A percentile compares a stretch with the other conserved stretches of the same genome.
phyloP scores from a whole-genome alignment of 2,329 filamentous ascomycete species.

The Beauveria australis region DNA sequence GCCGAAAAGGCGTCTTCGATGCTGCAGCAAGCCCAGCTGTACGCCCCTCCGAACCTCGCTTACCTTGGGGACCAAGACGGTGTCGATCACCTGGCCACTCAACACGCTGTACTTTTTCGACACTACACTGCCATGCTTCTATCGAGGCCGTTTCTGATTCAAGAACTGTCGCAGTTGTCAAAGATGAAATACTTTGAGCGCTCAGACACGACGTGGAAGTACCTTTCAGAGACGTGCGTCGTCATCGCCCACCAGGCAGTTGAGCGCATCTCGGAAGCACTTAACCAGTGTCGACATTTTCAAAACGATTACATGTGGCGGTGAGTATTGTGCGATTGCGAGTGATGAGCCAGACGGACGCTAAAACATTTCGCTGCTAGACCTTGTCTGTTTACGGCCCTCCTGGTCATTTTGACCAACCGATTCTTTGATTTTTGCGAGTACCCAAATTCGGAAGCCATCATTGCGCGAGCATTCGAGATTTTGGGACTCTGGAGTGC shows the following conservation, averaged over 20 bases:
- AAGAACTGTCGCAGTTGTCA: background rate
- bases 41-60: background rate
- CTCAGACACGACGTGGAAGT: background rate
- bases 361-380: slow-evolving; percentile 24
- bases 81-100: background rate
- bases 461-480: slow-evolving; percentile 25
- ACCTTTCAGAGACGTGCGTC: background rate
- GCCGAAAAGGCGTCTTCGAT: background rate
- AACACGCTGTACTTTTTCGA: background rate
- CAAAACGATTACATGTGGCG: slow-evolving; percentile 1
- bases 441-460: slow-evolving; percentile 32
- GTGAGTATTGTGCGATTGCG: background rate
- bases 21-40: background rate
- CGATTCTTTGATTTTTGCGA: slow-evolving; percentile 44
- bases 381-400: slow-evolving; percentile 48
- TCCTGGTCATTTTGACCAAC: slow-evolving; percentile 47
- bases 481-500: background rate
- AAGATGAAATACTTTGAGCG: background rate
- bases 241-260: background rate
- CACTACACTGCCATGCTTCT: background rate
- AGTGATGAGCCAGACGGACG: too few species aligned
- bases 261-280: background rate
- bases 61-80: background rate
- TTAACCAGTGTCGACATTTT: background rate
- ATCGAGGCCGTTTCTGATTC: background rate